Conservation (phyloP, 352 stramenopile genomes). For the Blastocystis hominis region DNA sequence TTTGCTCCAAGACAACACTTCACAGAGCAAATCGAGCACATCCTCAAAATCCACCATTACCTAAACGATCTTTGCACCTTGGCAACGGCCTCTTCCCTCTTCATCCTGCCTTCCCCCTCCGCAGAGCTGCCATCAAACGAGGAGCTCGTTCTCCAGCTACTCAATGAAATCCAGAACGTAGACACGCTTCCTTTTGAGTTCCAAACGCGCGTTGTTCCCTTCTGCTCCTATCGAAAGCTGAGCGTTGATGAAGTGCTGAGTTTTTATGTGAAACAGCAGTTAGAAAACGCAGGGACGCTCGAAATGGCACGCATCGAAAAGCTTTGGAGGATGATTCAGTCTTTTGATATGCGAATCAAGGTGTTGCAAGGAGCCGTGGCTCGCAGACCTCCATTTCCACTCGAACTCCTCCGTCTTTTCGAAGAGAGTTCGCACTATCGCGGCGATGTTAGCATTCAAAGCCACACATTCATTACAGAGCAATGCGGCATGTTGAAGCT, state of each 20-base stretch:
- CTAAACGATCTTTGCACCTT: not conserved
- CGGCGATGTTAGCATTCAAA: not conserved
- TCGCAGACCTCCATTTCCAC: not conserved
- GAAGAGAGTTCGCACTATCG: not conserved
- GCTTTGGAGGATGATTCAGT: not conserved
- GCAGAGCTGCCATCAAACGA: not conserved
- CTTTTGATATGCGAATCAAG: not conserved
- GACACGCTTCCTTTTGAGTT: not conserved
- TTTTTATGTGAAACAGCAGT: not conserved
- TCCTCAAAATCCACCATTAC: not conserved
- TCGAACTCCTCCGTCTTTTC: not conserved
- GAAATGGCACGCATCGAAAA: not conserved
- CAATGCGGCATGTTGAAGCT: not conserved
- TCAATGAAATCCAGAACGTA: not conserved
- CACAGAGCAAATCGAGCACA: not conserved
- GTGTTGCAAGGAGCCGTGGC: not conserved
- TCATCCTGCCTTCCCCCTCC: not conserved
- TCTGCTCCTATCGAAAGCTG: not conserved
- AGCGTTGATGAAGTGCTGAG: conserved; percentile 13
- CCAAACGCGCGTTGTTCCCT: not conserved
- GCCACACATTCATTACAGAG: not conserved
- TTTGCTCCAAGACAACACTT: not conserved
- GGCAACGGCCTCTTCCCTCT: not conserved
- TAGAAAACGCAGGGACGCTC: not conserved
- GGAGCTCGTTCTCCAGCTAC: not conserved